These are phyloP conservation scores for Petunia secreta DNA, from an alignment of 257 asterid species.

Conservation along the genomic window DNA sequence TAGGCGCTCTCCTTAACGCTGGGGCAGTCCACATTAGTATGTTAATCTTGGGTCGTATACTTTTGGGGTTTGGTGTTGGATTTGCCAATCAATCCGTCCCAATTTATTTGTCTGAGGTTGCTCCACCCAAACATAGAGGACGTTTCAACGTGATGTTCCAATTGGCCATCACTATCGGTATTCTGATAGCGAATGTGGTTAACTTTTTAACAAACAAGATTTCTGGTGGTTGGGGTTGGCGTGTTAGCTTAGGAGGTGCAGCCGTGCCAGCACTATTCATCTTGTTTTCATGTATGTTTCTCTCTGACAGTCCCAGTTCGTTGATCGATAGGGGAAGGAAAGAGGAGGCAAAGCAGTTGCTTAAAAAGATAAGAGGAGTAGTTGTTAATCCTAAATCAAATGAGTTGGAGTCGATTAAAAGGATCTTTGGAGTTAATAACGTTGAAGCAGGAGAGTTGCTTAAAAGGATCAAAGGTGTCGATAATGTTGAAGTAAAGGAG, in stretches of 20 bases:
- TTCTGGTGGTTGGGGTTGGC: slow-evolving; percentile 35
- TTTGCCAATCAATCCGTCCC: slow-evolving; percentile 32
- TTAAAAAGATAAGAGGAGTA: slow-evolving; percentile 3
- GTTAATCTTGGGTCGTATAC: slow-evolving; percentile 23
- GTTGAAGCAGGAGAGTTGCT: too few species aligned
- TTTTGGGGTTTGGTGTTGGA: not conserved
- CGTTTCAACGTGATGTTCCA: slow-evolving; percentile 32
- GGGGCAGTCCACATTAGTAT: slow-evolving; percentile 23
- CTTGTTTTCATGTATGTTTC: slow-evolving; percentile 9
- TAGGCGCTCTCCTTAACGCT: slow-evolving; percentile 3
- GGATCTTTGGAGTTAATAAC: too few species aligned
- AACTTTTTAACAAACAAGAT: slow-evolving; percentile 26
- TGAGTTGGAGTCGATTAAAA: too few species aligned
- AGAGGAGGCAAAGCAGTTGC: not conserved
- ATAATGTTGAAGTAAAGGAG: too few species aligned
- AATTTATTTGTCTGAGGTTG: slow-evolving; percentile 33
- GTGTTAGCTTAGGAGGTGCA: slow-evolving; percentile 31
- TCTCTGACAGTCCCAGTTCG: not conserved
- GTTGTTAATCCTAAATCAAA: too few species aligned
- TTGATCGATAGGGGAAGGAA: not conserved
- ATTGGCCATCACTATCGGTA: slow-evolving; percentile 31
- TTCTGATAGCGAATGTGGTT: slow-evolving; percentile 25
- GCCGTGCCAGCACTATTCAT: slow-evolving; percentile 29
- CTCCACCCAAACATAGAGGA: slow-evolving; percentile 31
- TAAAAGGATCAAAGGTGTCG: too few species aligned